These are phyloP conservation scores for Phytophthora citricola DNA, from an alignment of 352 stramenopile species.

Conservation along the genomic window DNA sequence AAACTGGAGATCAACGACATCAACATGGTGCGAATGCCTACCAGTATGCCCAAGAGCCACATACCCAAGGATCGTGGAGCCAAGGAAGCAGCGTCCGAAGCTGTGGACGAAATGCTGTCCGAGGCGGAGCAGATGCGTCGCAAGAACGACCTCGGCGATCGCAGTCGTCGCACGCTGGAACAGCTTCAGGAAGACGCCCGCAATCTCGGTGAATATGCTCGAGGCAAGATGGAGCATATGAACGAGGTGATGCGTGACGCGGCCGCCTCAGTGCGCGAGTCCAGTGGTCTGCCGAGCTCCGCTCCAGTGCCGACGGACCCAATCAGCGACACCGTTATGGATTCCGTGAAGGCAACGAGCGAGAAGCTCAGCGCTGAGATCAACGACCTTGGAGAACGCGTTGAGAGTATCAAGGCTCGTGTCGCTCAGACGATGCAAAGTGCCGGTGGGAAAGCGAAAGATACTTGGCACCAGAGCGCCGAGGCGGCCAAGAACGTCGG, in stretches of 20 bases:
- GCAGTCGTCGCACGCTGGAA: constrained; percentile 39
- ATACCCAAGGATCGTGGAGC: constrained; percentile 16
- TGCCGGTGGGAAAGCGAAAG: constrained; percentile 45
- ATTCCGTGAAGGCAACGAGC: constrained; percentile 39
- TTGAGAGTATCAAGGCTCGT: constrained; percentile 62
- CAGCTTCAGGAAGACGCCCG: constrained; percentile 50
- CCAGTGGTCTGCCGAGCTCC: constrained; percentile 16
- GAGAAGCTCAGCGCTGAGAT: constrained; percentile 49
- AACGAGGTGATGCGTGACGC: constrained; percentile 51
- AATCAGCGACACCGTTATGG: constrained; percentile 39
- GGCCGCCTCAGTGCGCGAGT: constrained; percentile 30
- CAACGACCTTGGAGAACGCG: constrained; percentile 32
- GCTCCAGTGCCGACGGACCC: constrained; percentile 27
- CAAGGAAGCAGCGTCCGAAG: constrained; percentile 28
- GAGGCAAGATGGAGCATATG: constrained; percentile 54
- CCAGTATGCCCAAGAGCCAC: constrained; percentile 33
- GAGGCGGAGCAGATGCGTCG: constrained; percentile 36
- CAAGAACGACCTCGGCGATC: constrained; percentile 20
- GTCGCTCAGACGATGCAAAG: constrained; percentile 53
- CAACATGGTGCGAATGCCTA: constrained; percentile 32
- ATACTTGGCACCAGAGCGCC: constrained; percentile 64
- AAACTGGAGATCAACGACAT: background rate
- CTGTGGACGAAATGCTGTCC: constrained; percentile 32
- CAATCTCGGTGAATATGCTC: constrained; percentile 53
- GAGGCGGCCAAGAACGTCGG: constrained; percentile 55